Evolutionary conservation across 2,329 filamentous ascomycete genomes (phyloP).

Genomic region (Fusarium sp.): DNA sequence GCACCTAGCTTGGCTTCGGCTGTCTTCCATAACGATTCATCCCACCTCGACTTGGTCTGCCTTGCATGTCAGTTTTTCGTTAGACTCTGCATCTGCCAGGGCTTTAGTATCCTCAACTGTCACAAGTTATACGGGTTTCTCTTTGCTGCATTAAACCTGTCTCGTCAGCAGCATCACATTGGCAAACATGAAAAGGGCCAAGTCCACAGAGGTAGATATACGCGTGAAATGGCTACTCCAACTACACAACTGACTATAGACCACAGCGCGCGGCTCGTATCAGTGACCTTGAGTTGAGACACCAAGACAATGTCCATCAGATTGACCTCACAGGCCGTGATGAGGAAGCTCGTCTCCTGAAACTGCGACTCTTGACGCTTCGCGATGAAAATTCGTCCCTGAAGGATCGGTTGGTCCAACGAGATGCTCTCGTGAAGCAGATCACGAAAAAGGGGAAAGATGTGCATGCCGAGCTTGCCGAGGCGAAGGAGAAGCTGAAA

Average conservation of each 20-base stretch:
- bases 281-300: constrained; percentile 73
- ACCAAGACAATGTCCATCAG: constrained; percentile 71
- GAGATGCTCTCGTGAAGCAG: constrained; percentile 66
- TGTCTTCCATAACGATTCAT: constrained; percentile 11
- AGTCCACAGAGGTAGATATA: constrained; percentile 43
- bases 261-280: constrained; percentile 56
- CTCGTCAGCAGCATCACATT: neutral
- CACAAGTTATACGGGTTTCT: neutral
- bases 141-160: neutral
- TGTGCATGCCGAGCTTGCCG: constrained; percentile 54
- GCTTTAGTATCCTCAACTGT: neutral
- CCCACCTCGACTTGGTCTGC: constrained; percentile 24
- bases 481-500: constrained; percentile 53
- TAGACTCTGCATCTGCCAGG: constrained; percentile 2
- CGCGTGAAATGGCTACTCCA: constrained; percentile 33
- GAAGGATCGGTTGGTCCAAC: constrained; percentile 67
- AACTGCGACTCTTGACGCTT: constrained; percentile 75
- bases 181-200: constrained; percentile 42
- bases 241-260: constrained; percentile 30
- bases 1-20: neutral
- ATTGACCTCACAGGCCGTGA: constrained; percentile 76
- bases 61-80: constrained; percentile 8
- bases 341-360: constrained; percentile 76
- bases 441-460: constrained; percentile 53
- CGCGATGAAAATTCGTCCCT: constrained; percentile 78